Evolutionary conservation across 106 monocot genomes (phyloP), one percentile per base, ranked within the genome.

Genomic region (Gastrodia elata): DNA sequence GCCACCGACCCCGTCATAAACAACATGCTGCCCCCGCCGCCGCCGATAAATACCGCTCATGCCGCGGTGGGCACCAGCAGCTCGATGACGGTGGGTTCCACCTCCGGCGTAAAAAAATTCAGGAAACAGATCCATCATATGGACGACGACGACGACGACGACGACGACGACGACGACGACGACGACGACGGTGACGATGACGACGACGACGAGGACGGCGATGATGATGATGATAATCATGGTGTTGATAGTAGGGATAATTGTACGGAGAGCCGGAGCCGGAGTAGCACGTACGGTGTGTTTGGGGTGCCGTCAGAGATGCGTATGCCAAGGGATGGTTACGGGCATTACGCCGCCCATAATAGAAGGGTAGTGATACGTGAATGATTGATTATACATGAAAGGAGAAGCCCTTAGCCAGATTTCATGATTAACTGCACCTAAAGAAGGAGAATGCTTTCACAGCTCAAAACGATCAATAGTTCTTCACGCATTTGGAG

Each of bases 61-160:
- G 69, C 39, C n/a, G 13, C 6, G 69, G 25, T 7, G 39, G 41
- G 40, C 20, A 6, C 69, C 9, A 25, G 24, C 3, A n/a, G n/a
- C n/a, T n/a, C n/a, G n/a, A n/a, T n/a, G n/a, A n/a, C n/a, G n/a
- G 13, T 14, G 2, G 25, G 39, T 25, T 39, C 69, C 40, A 38
- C 6, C 20, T 67, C 67, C 18, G 26, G 69, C 41, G 25, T 4
- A 13, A 69, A 40, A 39, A 69, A 69, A 9, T 69, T 40, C 11
- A 40, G 35, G 40, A 40, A 69, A 5, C 40, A 69, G 39, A 22
- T 69, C 2, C 39, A 40, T 39, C 40, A 15, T 3, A 67, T 39
- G 69, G 39, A 69, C 8, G 69, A 69, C 38, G 69, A 69, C 10
- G 20, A 69, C 69, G 41, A 40, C 69, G 24, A 69, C n/a, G 39